These are phyloP conservation scores for Citrus mangshanensis DNA, from an alignment of 345 rosid species.

Conservation along the genomic window DNA sequence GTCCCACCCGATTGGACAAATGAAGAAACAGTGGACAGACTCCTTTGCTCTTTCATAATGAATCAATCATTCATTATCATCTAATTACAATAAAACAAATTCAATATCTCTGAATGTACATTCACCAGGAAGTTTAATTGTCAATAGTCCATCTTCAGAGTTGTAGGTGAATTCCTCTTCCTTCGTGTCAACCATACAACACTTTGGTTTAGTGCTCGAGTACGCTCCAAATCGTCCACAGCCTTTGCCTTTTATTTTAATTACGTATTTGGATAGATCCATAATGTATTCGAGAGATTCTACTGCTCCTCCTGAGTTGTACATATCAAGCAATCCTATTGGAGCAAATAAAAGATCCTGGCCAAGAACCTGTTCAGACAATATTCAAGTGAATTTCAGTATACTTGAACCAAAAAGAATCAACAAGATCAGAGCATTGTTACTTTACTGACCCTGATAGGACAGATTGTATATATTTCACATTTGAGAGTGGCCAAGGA, in stretches of 20 bases:
- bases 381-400: background rate
- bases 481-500: constrained; percentile 38
- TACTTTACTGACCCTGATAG: constrained; percentile 37
- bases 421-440: background rate
- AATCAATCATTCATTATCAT: background rate
- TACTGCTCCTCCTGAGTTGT: constrained; percentile 63
- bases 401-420: background rate
- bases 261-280: constrained; percentile 15
- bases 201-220: constrained; percentile 40
- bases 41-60: background rate
- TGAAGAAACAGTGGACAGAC: background rate
- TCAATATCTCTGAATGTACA: constrained; percentile 19
- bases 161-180: constrained; percentile 43
- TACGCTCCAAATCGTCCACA: constrained; percentile 55
- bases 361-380: constrained; percentile 33
- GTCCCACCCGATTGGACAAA: too few relatives aligned
- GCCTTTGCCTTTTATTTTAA: constrained; percentile 38
- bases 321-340: constrained; percentile 53
- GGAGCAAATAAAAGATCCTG: constrained; percentile 37
- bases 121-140: constrained; percentile 33
- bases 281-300: constrained; percentile 31
- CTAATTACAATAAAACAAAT: background rate
- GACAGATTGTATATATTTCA: constrained; percentile 50
- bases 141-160: constrained; percentile 41
- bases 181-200: constrained; percentile 47